Base-by-base conservation (phyloP, 768 basidiomycete genomes). In the Tephrocybe sp. region DNA sequence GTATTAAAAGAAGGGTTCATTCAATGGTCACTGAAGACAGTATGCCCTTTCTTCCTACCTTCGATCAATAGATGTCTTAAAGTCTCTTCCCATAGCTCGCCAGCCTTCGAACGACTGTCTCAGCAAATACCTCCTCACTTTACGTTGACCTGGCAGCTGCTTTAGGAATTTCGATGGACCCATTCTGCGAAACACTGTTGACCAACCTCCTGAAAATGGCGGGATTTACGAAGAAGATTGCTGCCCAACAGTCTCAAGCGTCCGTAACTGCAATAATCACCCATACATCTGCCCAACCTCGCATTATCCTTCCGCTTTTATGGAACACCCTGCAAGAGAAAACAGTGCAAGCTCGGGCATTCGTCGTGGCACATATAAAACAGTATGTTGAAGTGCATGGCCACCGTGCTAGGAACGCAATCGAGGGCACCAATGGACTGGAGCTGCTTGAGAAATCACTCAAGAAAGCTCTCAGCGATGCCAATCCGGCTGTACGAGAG, bases 81-180 rank as follows among this genome's bases (percentile, higher is more conserved):
- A 28, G 34, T 7, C 34, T 39, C 36, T 48, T 32, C 52, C 18
- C 54, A 9, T 61, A 98, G 95, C 77, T 97, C 21, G 75, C 77
- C 26, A 96, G 92, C 71, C 72, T 99, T 54, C 84, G 97, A 34
- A 99, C 97, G 18, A 98, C 95, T 0, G 87, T 98, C 41, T 77
- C 93, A 5, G 72, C 78, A 9, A 87, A 89, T 54, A 86, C 93
- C 8, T 89, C 88, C 56, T 74, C 78, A 1, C 77, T 97, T 43
- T 90, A 96, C 62, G 58, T 67, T 37, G 93, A 97, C 57, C 75
- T 98, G 33, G 83, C 85, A 28, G 57, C 70, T 25, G 72, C 82
- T 14, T 80, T 98, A 25, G 84, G 84, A 39, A 60, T 80, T 9
- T 67, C 76, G 14, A 71, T 98, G 40, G 95, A 98, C 64, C 85